These are phyloP conservation scores for Stachybotrys elegans DNA, from an alignment of 2,329 filamentous ascomycete genomes.

Conservation along the genomic window DNA sequence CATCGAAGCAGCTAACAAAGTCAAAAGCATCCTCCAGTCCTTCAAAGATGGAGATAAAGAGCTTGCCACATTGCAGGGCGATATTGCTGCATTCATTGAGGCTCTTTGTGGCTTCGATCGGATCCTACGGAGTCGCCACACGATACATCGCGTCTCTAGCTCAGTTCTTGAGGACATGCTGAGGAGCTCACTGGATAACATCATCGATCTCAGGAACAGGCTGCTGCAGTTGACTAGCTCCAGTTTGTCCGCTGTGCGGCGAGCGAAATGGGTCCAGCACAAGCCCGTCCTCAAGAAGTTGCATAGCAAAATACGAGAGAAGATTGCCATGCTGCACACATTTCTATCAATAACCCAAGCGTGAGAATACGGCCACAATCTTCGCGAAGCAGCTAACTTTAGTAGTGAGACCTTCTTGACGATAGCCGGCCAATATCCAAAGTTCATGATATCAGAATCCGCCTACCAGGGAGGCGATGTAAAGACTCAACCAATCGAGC, in stretches of 20 bases:
- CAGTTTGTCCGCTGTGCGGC: not conserved
- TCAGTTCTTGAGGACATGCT: not conserved
- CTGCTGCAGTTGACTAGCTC: not conserved
- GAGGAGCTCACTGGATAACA: not conserved
- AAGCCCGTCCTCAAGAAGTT: not conserved
- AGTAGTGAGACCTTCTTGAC: not conserved
- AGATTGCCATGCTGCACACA: not conserved
- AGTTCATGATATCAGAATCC: not conserved
- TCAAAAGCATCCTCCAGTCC: not conserved
- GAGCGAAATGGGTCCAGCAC: not conserved
- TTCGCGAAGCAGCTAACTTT: not conserved
- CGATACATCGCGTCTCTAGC: not conserved
- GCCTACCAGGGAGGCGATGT: not conserved
- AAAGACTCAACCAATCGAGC: not conserved
- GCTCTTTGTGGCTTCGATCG: not conserved
- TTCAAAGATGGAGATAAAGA: not conserved
- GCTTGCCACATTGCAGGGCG: not conserved
- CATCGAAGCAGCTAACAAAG: not conserved
- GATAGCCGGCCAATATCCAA: not conserved
- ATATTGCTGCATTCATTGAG: not conserved
- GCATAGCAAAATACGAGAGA: not conserved
- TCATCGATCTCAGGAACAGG: not conserved
- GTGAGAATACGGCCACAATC: not conserved
- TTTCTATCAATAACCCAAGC: not conserved
- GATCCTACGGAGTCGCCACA: not conserved